These are phyloP conservation scores for Lotmaria passim DNA, from an alignment of 208 protist species.

Conservation along the genomic window DNA sequence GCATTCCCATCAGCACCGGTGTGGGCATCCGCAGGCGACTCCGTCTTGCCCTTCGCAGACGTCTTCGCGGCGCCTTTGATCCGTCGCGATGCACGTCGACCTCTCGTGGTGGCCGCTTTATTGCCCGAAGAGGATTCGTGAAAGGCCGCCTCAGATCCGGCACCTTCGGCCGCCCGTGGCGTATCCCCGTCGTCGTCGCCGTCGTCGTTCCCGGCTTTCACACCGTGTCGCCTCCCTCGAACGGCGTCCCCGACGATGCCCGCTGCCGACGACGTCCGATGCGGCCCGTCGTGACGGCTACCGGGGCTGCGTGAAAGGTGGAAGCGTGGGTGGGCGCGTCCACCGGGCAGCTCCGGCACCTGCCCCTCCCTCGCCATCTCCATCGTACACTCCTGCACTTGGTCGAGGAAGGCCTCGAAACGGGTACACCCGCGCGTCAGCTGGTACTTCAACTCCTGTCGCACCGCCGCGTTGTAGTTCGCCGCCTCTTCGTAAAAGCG, in stretches of 20 bases:
- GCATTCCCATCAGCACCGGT: too few species aligned
- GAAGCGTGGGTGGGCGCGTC: slow-evolving; percentile 20
- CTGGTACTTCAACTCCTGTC: slow-evolving; percentile 62
- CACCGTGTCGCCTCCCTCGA: background rate
- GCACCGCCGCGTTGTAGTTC: slow-evolving; percentile 54
- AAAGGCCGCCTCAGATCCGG: background rate
- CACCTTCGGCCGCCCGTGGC: background rate
- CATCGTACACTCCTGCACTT: slow-evolving; percentile 63
- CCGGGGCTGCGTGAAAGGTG: slow-evolving; percentile 8
- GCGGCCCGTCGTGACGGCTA: background rate
- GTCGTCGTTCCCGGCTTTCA: background rate
- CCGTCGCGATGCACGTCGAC: slow-evolving; percentile 2
- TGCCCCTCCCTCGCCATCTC: slow-evolving; percentile 52
- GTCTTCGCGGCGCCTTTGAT: slow-evolving; percentile 9
- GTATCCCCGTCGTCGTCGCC: background rate
- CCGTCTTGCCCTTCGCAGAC: slow-evolving; percentile 4
- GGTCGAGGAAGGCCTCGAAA: slow-evolving; percentile 71
- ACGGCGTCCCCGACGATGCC: background rate
- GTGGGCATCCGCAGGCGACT: slow-evolving; percentile 18
- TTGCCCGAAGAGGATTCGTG: background rate
- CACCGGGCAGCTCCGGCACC: slow-evolving; percentile 29
- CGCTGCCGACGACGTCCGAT: background rate
- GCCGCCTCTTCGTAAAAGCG: slow-evolving; percentile 75
- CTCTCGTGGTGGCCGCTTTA: background rate
- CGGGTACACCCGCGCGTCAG: slow-evolving; percentile 58